Evolutionary conservation across 805 yeast species (phyloP), one percentile per base, ranked within the genome.

Genomic region (Monosporozyma aerobia): DNA sequence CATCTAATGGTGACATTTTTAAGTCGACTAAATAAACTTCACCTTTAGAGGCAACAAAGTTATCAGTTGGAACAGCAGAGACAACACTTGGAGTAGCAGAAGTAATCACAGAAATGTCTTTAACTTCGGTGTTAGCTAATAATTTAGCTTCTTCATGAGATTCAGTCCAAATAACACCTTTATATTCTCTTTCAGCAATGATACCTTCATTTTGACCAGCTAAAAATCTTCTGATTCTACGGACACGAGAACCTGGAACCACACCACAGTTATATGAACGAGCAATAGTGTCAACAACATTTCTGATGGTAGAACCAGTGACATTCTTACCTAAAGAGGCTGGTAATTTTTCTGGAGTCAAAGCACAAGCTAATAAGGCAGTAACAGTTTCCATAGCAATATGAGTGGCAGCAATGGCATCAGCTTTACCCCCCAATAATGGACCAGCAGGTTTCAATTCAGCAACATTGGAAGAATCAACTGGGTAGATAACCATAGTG

Each of bases 201-300:
- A 90, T 75, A 66, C 90, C 94, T 65, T 89, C 95, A 54, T 90
- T 84, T 75, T 94, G 99, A 51, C 99, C 99, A 41, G 96, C 95
- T 64, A 94, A 79, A 63, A 92, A 94, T 65, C 98, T 81, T 74
- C 96, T 81, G 53, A 90, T 78, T 69, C 97, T 80, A 73, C 99
- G 85, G 44, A 94, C 87, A 67, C 88, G 83, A 23, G 97, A 87
- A 0, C 96, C 96, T 32, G 98, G 98, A 39, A 87, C 89, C 51
- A 94, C 89, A 53, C 76, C 76, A 74, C 96, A 89, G 67, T 85
- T 81, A 72, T 83, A 94, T 1, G 85, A 75, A 53, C 77, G 78
- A n/a, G 96, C 98, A 63, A 94, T 77, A n/a, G 82, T 77, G 63
- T 94, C 95, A 29, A 90, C 97, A 47, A 89, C 72, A 23, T 73